These are phyloP conservation scores for Biscutella laevigata DNA, from an alignment of 441 rosid species.

Conservation along the genomic window DNA sequence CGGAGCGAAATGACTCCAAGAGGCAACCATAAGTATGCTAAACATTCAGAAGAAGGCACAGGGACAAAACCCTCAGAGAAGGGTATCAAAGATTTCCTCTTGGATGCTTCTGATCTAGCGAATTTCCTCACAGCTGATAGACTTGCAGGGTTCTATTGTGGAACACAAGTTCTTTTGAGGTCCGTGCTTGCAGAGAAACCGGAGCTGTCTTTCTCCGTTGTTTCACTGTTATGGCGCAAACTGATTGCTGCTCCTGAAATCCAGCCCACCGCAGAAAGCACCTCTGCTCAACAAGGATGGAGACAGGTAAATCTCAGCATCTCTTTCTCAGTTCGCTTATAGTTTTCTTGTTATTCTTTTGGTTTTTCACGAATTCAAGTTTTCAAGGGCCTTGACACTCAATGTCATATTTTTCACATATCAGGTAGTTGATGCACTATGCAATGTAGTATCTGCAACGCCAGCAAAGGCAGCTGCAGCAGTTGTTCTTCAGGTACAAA, in stretches of 20 bases:
- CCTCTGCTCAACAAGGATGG: conserved; percentile 99
- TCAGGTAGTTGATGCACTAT: conserved; percentile 92
- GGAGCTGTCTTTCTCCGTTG: conserved; percentile 92
- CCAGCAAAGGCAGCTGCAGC: conserved; percentile 95
- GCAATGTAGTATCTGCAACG: conserved; percentile 90
- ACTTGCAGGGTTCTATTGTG: conserved; percentile 82
- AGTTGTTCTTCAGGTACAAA: conserved; percentile 85
- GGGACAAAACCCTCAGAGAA: conserved; percentile 47
- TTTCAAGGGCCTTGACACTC: background rate
- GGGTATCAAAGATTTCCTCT: conserved; percentile 51
- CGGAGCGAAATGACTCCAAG: conserved; percentile 40
- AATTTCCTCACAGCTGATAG: conserved; percentile 93
- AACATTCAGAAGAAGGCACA: conserved; percentile 40
- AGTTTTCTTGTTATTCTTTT: conserved; percentile 1
- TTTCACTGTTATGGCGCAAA: conserved; percentile 92
- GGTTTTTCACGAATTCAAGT: background rate
- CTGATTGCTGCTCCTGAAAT: conserved; percentile 88
- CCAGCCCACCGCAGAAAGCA: conserved; percentile 87
- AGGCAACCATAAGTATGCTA: conserved; percentile 39
- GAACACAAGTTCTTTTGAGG: conserved; percentile 77
- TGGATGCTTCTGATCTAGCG: conserved; percentile 95
- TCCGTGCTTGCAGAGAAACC: conserved; percentile 87
- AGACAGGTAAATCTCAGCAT: conserved; percentile 62
- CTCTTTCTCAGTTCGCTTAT: background rate
- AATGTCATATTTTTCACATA: conserved; percentile 14